Conservation (phyloP, 345 rosid genomes). For the Acer negundo region DNA sequence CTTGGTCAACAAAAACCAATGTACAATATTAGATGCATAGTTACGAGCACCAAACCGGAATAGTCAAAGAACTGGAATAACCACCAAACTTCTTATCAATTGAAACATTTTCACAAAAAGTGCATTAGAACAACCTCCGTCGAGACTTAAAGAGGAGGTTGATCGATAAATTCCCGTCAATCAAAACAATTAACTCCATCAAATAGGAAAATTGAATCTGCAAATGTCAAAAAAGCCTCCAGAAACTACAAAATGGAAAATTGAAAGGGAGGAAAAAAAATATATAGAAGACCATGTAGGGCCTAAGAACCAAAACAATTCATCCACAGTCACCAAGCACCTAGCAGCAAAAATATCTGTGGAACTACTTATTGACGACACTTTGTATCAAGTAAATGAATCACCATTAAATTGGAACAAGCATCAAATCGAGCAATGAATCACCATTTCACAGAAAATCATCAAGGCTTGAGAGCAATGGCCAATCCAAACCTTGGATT, state of each 20-base stretch:
- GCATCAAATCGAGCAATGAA: conserved; percentile 23
- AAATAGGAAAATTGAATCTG: conserved; percentile 6
- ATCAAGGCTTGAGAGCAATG: conserved; percentile 75
- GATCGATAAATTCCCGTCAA: conserved; percentile 10
- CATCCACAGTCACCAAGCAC: conserved; percentile 26
- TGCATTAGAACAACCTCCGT: neutral
- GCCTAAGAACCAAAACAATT: conserved; percentile 24
- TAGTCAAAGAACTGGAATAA: neutral
- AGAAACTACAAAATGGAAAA: neutral
- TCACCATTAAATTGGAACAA: conserved; percentile 21
- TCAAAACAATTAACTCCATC: conserved; percentile 20
- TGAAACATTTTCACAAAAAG: conserved; percentile 2
- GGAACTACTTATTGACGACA: conserved; percentile 50
- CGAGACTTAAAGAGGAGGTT: neutral
- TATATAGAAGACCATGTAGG: conserved; percentile 9
- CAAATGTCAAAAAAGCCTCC: conserved; percentile 20
- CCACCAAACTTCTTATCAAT: neutral
- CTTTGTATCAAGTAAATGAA: conserved; percentile 26
- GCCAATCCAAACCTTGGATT: conserved; percentile 82
- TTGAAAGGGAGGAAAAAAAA: neutral
- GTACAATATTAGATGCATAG: neutral
- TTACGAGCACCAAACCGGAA: neutral
- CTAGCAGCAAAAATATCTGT: conserved; percentile 20
- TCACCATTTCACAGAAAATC: conserved; percentile 4
- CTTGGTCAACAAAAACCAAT: neutral